Evolutionary conservation across 164 flowering plant genomes (phyloP).

Genomic region (Dillenia turbinata): DNA sequence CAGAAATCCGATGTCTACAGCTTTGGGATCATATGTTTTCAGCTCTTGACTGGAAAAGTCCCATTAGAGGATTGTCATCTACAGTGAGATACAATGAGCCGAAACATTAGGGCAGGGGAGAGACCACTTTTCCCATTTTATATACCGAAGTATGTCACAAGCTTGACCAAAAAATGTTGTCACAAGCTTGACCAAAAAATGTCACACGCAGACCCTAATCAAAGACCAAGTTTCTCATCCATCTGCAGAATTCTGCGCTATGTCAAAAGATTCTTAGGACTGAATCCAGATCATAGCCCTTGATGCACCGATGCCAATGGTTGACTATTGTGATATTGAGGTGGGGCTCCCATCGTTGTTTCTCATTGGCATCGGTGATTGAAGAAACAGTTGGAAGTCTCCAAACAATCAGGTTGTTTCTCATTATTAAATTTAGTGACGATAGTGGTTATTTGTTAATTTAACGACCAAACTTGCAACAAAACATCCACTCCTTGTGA

Average conservation of each 20-base stretch:
- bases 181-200: too few species aligned
- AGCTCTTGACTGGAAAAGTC: slow-evolving; percentile 82
- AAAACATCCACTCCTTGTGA: too few species aligned
- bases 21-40: slow-evolving; percentile 84
- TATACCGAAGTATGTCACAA: slow-evolving; percentile 64
- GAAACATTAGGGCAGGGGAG: slow-evolving; percentile 82
- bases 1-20: slow-evolving; percentile 93
- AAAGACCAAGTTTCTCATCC: slow-evolving; percentile 75
- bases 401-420: slow-evolving; percentile 38
- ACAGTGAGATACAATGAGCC: slow-evolving; percentile 80
- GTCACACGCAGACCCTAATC: slow-evolving; percentile 65
- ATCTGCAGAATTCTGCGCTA: slow-evolving; percentile 74
- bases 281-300: slow-evolving; percentile 63
- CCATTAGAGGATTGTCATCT: slow-evolving; percentile 87
- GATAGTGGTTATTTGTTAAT: too few species aligned
- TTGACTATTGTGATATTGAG: slow-evolving; percentile 70
- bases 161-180: slow-evolving; percentile 77
- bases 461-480: too few species aligned
- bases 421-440: background rate
- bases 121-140: slow-evolving; percentile 80
- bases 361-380: too few species aligned
- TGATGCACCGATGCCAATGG: slow-evolving; percentile 40
- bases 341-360: slow-evolving; percentile 27
- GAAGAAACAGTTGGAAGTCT: slow-evolving; percentile 31
- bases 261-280: slow-evolving; percentile 54